Conservation (phyloP, 2,329 filamentous ascomycete genomes). For the Cadophora luteo-olivacea region DNA sequence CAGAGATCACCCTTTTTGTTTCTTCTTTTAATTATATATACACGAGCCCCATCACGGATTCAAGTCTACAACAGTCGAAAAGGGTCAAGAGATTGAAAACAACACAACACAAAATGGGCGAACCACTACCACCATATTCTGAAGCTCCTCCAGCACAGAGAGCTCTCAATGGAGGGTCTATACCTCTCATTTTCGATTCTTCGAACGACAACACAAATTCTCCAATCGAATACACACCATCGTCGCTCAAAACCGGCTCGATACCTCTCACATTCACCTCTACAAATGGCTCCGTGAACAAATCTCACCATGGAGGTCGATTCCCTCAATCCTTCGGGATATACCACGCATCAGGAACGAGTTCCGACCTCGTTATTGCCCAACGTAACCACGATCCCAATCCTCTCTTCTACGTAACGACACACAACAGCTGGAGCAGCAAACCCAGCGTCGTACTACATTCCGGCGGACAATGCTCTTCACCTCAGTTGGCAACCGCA, state of each 20-base stretch:
- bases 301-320: background rate
- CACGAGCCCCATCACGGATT: background rate
- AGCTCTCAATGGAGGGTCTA: background rate
- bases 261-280: background rate
- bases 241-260: background rate
- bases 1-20: no score
- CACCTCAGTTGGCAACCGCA: constrained; percentile 32
- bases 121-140: background rate
- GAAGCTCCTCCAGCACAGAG: background rate
- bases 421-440: constrained; percentile 20
- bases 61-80: background rate
- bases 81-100: background rate
- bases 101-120: background rate
- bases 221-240: background rate
- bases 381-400: constrained; percentile 22
- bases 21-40: background rate
- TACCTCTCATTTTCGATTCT: background rate
- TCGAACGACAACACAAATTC: background rate
- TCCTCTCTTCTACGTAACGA: constrained; percentile 30
- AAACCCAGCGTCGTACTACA: constrained; percentile 32
- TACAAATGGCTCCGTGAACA: background rate
- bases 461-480: background rate
- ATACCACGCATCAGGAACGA: constrained; percentile 27
- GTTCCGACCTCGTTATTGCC: constrained; percentile 30
- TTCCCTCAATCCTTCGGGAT: constrained; percentile 33